A percentile compares a stretch with the other conserved stretches of the same genome.
These are phyloP conservation scores for Cordyceps sp. DNA, from an alignment of 2,329 filamentous ascomycete genomes.

Conservation along the genomic window DNA sequence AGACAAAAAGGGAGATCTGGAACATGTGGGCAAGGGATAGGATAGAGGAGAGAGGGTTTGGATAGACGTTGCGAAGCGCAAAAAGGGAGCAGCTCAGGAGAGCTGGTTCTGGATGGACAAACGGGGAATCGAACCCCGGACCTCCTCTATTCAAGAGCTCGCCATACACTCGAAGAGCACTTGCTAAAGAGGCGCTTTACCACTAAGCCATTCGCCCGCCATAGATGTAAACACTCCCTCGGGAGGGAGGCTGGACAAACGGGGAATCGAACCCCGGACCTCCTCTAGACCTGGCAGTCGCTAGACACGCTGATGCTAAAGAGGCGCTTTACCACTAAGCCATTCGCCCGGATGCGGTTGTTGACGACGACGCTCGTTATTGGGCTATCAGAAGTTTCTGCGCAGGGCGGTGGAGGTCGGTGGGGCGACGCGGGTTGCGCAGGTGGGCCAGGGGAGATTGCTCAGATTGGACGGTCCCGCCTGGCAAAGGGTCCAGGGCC, in stretches of 20 bases:
- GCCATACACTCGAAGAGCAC: slow-evolving; percentile 6
- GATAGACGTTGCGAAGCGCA: too few relatives aligned
- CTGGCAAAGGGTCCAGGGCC: too few relatives aligned
- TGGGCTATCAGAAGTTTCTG: too few relatives aligned
- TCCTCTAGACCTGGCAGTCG: slow-evolving; percentile 6
- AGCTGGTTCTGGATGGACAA: too few relatives aligned
- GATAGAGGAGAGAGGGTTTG: too few relatives aligned
- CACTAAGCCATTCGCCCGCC: slow-evolving; percentile 18
- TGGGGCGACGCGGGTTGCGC: too few relatives aligned
- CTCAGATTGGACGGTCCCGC: too few relatives aligned
- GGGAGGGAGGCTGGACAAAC: slow-evolving; percentile 10
- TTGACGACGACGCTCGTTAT: too few relatives aligned
- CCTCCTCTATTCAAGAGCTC: slow-evolving; percentile 7
- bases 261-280: slow-evolving; percentile 18
- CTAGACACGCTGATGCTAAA: slow-evolving; percentile 11
- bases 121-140: slow-evolving; percentile 18
- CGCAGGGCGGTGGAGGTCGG: too few relatives aligned
- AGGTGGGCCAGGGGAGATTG: too few relatives aligned
- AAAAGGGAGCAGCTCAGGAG: too few relatives aligned
- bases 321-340: slow-evolving; percentile 18
- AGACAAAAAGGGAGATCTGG: not conserved
- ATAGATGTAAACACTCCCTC: not conserved
- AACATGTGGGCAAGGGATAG: not conserved
- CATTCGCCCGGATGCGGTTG: slow-evolving; percentile 10
- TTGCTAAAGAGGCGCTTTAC: slow-evolving; percentile 18